Conservation (phyloP, 371 early-diverging fungal genomes). For the Funneliformis caledonium region DNA sequence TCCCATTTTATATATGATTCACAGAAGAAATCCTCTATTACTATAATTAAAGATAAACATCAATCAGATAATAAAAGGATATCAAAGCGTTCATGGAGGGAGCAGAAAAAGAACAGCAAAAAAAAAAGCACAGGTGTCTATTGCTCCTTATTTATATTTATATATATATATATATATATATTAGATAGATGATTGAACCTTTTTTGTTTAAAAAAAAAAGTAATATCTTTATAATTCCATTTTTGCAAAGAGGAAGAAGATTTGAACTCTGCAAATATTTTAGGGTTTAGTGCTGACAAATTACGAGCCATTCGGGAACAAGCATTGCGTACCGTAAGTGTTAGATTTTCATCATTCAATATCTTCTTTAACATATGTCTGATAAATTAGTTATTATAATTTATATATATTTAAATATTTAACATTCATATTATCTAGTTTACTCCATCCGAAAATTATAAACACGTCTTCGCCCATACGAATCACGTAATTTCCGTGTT, state of each 20-base stretch:
- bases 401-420: conserved; percentile 10
- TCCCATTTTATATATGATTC: conserved; percentile 34
- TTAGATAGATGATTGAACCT: background rate
- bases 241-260: conserved; percentile 18
- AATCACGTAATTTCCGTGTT: conserved; percentile 60
- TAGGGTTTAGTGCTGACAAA: conserved; percentile 25
- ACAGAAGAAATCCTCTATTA: conserved; percentile 56
- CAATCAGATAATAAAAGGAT: conserved; percentile 55
- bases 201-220: background rate
- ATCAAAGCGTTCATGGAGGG: conserved; percentile 69
- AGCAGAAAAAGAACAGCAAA: conserved; percentile 62
- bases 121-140: conserved; percentile 12
- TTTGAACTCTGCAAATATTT: background rate
- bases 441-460: background rate
- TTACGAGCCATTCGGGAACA: conserved; percentile 27
- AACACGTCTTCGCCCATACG: conserved; percentile 58
- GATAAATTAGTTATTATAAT: background rate
- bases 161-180: conserved; percentile 10
- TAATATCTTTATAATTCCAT: background rate
- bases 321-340: conserved; percentile 1
- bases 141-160: background rate
- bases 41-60: conserved; percentile 58
- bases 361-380: background rate
- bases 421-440: conserved; percentile 53
- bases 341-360: background rate